phyloP scores from a whole-genome alignment of 768 basidiomycete species.

The Trametes coccinea region DNA sequence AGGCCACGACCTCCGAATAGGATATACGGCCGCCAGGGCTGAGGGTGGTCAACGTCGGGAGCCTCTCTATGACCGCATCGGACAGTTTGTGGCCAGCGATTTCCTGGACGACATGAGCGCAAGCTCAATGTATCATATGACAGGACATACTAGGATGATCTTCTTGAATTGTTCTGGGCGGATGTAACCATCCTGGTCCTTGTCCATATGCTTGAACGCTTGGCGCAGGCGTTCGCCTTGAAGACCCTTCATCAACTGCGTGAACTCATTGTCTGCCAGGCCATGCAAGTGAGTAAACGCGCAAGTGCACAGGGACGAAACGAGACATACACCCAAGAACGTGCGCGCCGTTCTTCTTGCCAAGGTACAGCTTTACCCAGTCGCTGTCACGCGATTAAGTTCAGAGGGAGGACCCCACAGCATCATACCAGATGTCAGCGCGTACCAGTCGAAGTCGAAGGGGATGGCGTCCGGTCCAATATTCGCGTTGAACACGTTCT shows the following conservation, averaged over 20 bases:
- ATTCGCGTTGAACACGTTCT: slow-evolving; percentile 83
- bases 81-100: slow-evolving; percentile 97
- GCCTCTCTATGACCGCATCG: slow-evolving; percentile 85
- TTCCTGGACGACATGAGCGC: slow-evolving; percentile 53
- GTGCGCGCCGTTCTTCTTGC: slow-evolving; percentile 87
- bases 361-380: slow-evolving; percentile 96
- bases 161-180: slow-evolving; percentile 90
- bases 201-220: slow-evolving; percentile 90
- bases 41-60: slow-evolving; percentile 90
- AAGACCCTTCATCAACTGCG: slow-evolving; percentile 97
- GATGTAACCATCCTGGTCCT: slow-evolving; percentile 92
- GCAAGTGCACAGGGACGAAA: not conserved
- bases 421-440: slow-evolving; percentile 17
- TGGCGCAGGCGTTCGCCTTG: slow-evolving; percentile 98
- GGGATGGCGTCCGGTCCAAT: slow-evolving; percentile 81
- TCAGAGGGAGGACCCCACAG: not conserved
- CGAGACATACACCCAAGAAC: slow-evolving; percentile 81
- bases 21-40: slow-evolving; percentile 88
- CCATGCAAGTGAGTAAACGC: not conserved
- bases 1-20: slow-evolving; percentile 95
- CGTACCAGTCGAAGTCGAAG: slow-evolving; percentile 91
- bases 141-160: slow-evolving; percentile 77
- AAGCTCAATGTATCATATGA: not conserved
- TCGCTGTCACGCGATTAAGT: slow-evolving; percentile 49
- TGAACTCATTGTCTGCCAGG: slow-evolving; percentile 86